Evolutionary conservation across 2,329 filamentous ascomycete species (phyloP).

Genomic region (Trichoderma simmonsii): DNA sequence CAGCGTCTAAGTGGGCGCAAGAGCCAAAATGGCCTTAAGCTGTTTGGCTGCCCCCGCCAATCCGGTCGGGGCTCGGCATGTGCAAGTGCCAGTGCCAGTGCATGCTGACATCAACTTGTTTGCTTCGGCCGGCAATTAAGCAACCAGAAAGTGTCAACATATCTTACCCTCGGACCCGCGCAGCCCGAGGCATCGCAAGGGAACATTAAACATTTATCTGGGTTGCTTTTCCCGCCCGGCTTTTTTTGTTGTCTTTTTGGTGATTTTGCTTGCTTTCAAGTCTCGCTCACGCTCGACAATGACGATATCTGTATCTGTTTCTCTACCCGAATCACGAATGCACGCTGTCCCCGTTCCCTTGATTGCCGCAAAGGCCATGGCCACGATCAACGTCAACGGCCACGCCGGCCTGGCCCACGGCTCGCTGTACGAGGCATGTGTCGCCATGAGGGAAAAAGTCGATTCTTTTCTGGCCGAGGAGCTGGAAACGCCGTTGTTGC

Average conservation of each 20-base stretch:
- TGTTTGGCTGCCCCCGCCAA: neutral
- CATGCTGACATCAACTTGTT: neutral
- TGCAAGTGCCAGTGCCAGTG: neutral
- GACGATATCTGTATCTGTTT: neutral
- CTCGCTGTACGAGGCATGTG: conserved; percentile 14
- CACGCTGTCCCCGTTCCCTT: neutral
- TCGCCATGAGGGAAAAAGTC: conserved; percentile 14
- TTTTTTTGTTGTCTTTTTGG: neutral
- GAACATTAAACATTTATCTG: neutral
- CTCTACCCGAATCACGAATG: neutral
- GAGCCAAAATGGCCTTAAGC: neutral
- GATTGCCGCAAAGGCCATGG: neutral
- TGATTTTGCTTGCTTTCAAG: neutral
- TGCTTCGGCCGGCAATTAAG: neutral
- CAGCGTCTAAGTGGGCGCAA: neutral
- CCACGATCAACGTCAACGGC: neutral
- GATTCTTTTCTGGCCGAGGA: conserved; percentile 14
- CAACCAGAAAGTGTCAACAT: neutral
- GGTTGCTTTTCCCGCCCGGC: neutral
- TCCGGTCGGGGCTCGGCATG: neutral
- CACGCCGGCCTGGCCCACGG: neutral
- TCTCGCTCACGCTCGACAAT: neutral
- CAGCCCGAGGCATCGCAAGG: neutral
- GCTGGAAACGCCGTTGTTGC: conserved; percentile 40
- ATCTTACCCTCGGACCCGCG: neutral